phyloP scores from a whole-genome alignment of 768 basidiomycete genomes.

The Lentinula lateritia region DNA sequence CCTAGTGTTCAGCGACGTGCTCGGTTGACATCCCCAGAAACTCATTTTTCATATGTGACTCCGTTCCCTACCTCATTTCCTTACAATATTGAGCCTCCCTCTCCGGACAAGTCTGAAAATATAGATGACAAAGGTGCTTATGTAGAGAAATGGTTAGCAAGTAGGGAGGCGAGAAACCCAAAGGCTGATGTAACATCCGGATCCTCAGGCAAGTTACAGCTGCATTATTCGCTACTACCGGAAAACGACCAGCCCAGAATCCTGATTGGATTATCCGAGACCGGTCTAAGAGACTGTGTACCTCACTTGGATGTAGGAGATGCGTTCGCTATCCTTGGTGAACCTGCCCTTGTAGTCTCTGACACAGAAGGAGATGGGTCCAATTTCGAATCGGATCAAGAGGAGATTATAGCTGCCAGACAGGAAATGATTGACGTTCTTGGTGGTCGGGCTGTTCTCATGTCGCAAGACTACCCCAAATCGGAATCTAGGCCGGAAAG shows the following conservation, averaged over 20 bases:
- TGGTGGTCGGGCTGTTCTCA: slow-evolving; percentile 69
- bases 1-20: slow-evolving; percentile 72
- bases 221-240: slow-evolving; percentile 19
- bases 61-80: slow-evolving; percentile 85
- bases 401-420: slow-evolving; percentile 40
- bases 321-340: slow-evolving; percentile 61
- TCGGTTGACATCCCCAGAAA: slow-evolving; percentile 47
- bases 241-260: slow-evolving; percentile 21
- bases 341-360: slow-evolving; percentile 44
- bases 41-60: slow-evolving; percentile 77
- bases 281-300: slow-evolving; percentile 67
- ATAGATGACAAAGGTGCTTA: slow-evolving; percentile 50
- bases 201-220: slow-evolving; percentile 15
- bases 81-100: slow-evolving; percentile 58
- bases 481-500: background rate
- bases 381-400: slow-evolving; percentile 19
- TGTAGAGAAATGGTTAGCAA: slow-evolving; percentile 73
- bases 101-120: slow-evolving; percentile 42
- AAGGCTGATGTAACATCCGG: slow-evolving; percentile 7
- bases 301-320: slow-evolving; percentile 88
- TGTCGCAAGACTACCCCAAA: slow-evolving; percentile 27
- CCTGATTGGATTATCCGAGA: slow-evolving; percentile 70
- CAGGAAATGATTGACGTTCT: slow-evolving; percentile 78
- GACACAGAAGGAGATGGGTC: slow-evolving; percentile 26
- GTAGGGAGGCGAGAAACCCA: slow-evolving; percentile 51